Evolutionary conservation across 73 alveolate genomes (phyloP).

Genomic region (Paramecium tetraurelia): DNA sequence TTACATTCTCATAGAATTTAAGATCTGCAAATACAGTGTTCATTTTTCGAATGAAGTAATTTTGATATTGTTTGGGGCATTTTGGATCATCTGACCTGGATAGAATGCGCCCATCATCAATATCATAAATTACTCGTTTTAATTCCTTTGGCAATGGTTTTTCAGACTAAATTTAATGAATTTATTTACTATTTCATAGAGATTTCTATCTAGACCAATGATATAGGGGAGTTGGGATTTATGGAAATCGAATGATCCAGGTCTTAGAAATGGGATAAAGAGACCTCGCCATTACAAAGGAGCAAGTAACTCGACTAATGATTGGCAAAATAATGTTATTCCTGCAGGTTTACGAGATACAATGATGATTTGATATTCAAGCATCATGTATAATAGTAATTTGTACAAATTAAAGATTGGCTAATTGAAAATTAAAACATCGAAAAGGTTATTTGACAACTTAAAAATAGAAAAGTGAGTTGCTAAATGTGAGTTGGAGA

Average conservation of each 20-base stretch:
- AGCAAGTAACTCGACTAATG: conserved; percentile 26
- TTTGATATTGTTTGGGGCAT: conserved; percentile 29
- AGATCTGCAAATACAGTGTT: conserved; percentile 48
- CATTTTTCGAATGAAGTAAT: conserved; percentile 4
- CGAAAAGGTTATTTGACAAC: conserved; percentile 9
- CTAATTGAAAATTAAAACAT: conserved; percentile 14
- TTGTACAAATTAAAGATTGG: conserved; percentile 19
- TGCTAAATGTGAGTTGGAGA: background rate
- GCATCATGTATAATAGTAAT: conserved; percentile 28
- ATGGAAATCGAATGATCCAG: conserved; percentile 41
- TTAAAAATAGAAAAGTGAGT: background rate
- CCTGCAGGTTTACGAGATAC: conserved; percentile 52
- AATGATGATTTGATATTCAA: conserved; percentile 1
- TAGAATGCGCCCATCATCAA: conserved; percentile 28
- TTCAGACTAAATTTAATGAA: background rate
- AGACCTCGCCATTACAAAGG: conserved; percentile 38
- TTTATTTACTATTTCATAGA: conserved; percentile 27
- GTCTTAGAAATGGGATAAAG: conserved; percentile 12
- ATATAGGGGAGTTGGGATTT: conserved; percentile 24
- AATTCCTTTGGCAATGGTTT: conserved; percentile 45
- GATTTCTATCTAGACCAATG: conserved; percentile 37
- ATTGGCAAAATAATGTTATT: conserved; percentile 31
- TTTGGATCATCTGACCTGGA: conserved; percentile 47
- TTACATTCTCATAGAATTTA: conserved; percentile 33
- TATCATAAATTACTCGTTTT: conserved; percentile 37